Evolutionary conservation across 1,139 yeast species (phyloP).

Genomic region (Suzukiozyma palmioleophila): DNA sequence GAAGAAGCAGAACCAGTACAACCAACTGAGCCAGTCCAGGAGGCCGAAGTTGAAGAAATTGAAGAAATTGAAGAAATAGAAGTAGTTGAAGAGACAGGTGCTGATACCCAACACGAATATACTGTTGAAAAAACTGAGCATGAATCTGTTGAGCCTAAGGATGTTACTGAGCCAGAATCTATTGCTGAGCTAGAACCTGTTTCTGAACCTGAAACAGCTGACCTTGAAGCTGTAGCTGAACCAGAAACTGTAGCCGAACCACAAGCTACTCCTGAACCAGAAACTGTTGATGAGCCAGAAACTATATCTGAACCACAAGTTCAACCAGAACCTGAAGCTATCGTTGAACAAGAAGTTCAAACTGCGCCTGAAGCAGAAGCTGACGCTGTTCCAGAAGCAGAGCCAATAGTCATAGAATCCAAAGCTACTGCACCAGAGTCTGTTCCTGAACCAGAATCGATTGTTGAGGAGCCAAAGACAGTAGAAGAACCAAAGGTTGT

Average conservation of each 20-base stretch:
- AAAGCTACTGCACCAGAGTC: background rate
- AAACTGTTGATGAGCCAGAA: background rate
- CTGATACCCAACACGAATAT: conserved; percentile 2
- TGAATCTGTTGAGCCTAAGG: conserved; percentile 5
- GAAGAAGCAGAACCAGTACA: conserved; percentile 4
- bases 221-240: conserved; percentile 1
- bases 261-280: background rate
- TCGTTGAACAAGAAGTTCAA: too few species aligned
- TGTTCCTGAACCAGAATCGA: too few species aligned
- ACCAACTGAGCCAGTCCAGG: conserved; percentile 5
- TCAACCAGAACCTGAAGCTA: conserved; percentile 9
- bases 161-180: conserved; percentile 4
- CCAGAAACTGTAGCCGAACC: conserved; percentile 1
- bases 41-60: conserved; percentile 6
- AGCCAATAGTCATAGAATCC: background rate
- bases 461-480: too few species aligned
- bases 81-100: conserved; percentile 8
- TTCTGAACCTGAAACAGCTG: conserved; percentile 1
- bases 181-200: conserved; percentile 1
- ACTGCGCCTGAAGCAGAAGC: background rate
- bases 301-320: background rate
- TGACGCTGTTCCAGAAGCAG: background rate
- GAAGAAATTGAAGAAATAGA: conserved; percentile 6
- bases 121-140: conserved; percentile 2
- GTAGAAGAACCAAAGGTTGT: too few species aligned